Percentiles rank a stretch among this genome's conserved stretches.
These are phyloP conservation scores for Sporopachydermia lactativora DNA, from an alignment of 805 yeast species.

Conservation along the genomic window DNA sequence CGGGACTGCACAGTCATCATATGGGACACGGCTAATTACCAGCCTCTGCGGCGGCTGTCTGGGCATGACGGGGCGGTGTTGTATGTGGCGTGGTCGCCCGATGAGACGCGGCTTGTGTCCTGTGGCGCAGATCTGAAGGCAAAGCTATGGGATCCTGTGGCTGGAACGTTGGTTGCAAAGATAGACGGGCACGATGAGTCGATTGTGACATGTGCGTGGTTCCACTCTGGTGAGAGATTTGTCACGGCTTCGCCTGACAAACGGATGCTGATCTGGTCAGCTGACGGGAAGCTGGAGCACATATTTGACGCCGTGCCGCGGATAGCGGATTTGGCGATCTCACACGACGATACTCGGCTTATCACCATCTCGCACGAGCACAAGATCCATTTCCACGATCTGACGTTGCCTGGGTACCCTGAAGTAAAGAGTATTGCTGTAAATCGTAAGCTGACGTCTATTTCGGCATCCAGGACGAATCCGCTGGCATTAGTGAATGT, in stretches of 20 bases:
- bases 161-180: slow-evolving; percentile 19
- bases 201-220: slow-evolving; percentile 50
- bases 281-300: slow-evolving; percentile 16
- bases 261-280: slow-evolving; percentile 35
- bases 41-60: slow-evolving; percentile 22
- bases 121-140: slow-evolving; percentile 62
- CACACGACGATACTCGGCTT: slow-evolving; percentile 47
- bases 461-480: slow-evolving; percentile 44
- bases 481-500: slow-evolving; percentile 45
- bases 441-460: slow-evolving; percentile 48
- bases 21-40: slow-evolving; percentile 45
- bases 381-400: slow-evolving; percentile 45
- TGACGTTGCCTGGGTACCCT: slow-evolving; percentile 25
- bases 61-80: slow-evolving; percentile 43
- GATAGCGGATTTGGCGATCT: slow-evolving; percentile 54
- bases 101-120: slow-evolving; percentile 50
- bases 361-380: slow-evolving; percentile 53
- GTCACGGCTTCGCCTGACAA: slow-evolving; percentile 71
- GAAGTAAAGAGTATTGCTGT: slow-evolving; percentile 32
- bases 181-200: slow-evolving; percentile 14
- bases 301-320: slow-evolving; percentile 25
- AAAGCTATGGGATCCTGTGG: slow-evolving; percentile 48
- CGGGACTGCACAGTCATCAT: slow-evolving; percentile 49
- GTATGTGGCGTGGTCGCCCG: slow-evolving; percentile 64
- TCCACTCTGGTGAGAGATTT: slow-evolving; percentile 40